Base-by-base conservation (phyloP, 768 basidiomycete genomes). In the Panaeolus papilionaceus region DNA sequence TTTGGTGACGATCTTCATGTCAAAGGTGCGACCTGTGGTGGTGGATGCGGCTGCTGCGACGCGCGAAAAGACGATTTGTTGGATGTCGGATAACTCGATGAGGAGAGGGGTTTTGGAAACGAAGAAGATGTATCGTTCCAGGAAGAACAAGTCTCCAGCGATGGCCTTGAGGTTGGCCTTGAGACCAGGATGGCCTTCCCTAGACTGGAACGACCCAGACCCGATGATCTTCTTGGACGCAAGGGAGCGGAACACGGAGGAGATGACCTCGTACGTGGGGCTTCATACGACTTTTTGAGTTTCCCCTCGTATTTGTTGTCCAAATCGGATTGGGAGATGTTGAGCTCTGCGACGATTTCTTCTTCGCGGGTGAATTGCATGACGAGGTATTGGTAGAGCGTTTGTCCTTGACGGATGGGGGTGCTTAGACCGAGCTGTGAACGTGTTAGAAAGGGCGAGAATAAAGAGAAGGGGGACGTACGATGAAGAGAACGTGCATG, bases 331-430 rank as follows among this genome's bases (percentile, higher is more conserved):
- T 98, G 95, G 47, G 87, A 83, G 84, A 99, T 88, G 75, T 97
- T 98, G 40, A 99, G 81, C 76, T 98, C 96, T 5, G 96, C 94
- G 28, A 96, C 97, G 69, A 96, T 95, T 79, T 98, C 96, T 77
- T 99, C 98, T 71, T 98, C 97, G 66, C 93, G 87, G n/a, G 90
- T 92, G 79, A 98, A 99, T 73, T 98, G 96, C 92, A 98, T 96
- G 66, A 99, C 97, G 23, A 99, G 83, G 77, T 98, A 99, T 66
- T 97, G 97, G 79, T 99, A 99, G 51, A 95, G 86, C 1, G 98
- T 99, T 76, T 99, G 98, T 62, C 98, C 98, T 84, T 99, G 98
- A 58, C 97, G 88, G 68, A 99, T 98, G 1, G 98, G 97, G 28
- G 89, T 93, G 75, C 89, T 95, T 58, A 99, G 84, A 64, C 94